Conservation (phyloP, 2,329 filamentous ascomycete genomes). For the Aspergillus carbonarius region DNA sequence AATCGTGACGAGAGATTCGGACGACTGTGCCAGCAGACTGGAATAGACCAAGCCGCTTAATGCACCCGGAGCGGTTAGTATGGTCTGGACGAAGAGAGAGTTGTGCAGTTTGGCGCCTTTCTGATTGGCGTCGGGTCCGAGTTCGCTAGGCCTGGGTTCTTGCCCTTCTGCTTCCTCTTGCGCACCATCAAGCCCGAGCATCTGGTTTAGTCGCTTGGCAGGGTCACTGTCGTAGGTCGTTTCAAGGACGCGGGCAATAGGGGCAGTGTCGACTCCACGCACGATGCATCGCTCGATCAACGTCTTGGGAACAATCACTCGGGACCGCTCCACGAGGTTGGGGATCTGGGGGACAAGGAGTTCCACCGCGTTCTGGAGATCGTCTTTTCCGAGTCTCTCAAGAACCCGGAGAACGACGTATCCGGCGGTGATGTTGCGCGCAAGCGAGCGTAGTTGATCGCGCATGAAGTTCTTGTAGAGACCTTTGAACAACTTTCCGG, state of each 20-base stretch:
- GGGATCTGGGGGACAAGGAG: slow-evolving; percentile 72
- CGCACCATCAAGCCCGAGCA: slow-evolving; percentile 58
- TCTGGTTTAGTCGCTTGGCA: slow-evolving; percentile 54
- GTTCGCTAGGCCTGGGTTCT: slow-evolving; percentile 34
- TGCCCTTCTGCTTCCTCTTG: slow-evolving; percentile 51
- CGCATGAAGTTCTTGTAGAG: slow-evolving; percentile 79
- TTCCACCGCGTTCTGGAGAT: slow-evolving; percentile 70
- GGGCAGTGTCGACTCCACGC: slow-evolving; percentile 59
- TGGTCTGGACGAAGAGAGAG: slow-evolving; percentile 74
- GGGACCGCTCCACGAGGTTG: slow-evolving; percentile 69
- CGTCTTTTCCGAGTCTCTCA: slow-evolving; percentile 81
- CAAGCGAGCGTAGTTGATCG: slow-evolving; percentile 73
- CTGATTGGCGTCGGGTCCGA: slow-evolving; percentile 14
- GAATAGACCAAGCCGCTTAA: slow-evolving; percentile 71
- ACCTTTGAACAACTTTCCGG: slow-evolving; percentile 87
- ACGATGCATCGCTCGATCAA: slow-evolving; percentile 79
- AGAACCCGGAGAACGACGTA: slow-evolving; percentile 84
- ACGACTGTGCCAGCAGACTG: slow-evolving; percentile 61
- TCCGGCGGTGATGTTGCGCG: slow-evolving; percentile 85
- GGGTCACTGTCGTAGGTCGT: slow-evolving; percentile 56
- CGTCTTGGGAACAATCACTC: slow-evolving; percentile 75
- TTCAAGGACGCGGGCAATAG: slow-evolving; percentile 58
- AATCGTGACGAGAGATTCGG: slow-evolving; percentile 61
- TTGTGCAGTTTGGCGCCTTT: slow-evolving; percentile 67
- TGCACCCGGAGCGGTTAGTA: slow-evolving; percentile 71